These are phyloP conservation scores for Volvox africanus DNA, from an alignment of 139 green algal genomes.

Conservation along the genomic window DNA sequence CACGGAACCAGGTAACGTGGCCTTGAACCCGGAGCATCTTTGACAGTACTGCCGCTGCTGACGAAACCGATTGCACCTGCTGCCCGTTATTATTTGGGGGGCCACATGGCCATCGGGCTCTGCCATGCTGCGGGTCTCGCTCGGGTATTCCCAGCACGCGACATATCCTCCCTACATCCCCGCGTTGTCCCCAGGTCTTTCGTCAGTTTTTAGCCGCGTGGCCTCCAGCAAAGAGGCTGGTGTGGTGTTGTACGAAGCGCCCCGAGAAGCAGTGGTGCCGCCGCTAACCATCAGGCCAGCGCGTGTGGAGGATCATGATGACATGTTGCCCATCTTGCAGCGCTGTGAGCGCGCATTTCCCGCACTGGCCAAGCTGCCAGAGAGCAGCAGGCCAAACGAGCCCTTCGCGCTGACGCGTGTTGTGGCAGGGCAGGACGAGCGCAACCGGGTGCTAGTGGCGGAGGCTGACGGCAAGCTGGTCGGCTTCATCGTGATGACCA, in stretches of 20 bases:
- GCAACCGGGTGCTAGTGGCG: constrained; percentile 72
- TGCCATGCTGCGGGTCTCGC: no score
- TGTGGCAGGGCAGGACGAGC: constrained; percentile 64
- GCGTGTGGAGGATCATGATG: constrained; percentile 75
- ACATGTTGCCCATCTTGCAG: constrained; percentile 72
- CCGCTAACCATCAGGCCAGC: constrained; percentile 62
- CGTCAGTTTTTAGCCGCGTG: constrained; percentile 24
- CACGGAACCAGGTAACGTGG: constrained; percentile 29
- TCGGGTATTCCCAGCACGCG: no score
- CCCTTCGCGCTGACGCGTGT: constrained; percentile 76
- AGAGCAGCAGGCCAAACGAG: constrained; percentile 60
- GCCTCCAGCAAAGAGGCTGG: background rate
- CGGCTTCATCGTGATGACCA: constrained; percentile 69
- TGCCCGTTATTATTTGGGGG: no score
- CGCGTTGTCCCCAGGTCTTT: constrained; percentile 6
- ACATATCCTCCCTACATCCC: background rate
- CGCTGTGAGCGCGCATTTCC: constrained; percentile 52
- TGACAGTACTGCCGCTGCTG: no score
- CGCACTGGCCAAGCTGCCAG: constrained; percentile 67
- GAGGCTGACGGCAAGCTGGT: constrained; percentile 61
- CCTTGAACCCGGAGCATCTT: no score
- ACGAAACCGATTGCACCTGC: no score
- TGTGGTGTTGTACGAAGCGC: constrained; percentile 41
- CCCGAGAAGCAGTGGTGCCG: constrained; percentile 42
- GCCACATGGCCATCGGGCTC: no score